Base-by-base conservation (phyloP, 2,329 filamentous ascomycete genomes). In the Fusarium brevicatenulatum region DNA sequence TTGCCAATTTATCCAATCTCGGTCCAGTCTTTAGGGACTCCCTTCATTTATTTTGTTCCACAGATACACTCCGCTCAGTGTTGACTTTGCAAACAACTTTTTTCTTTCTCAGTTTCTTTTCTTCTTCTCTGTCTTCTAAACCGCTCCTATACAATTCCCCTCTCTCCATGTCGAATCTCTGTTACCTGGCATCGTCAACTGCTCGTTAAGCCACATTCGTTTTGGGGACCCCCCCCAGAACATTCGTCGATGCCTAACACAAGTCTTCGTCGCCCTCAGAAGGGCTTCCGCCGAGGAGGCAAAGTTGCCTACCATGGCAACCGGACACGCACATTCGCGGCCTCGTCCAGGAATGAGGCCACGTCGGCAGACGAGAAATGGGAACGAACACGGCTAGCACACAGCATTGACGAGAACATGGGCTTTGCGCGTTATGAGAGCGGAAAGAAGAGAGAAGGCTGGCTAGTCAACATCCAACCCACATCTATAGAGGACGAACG, bases 391-490 rank as follows among this genome's bases (percentile, higher is more conserved):
- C 91, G 91, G 63, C 89, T 97, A 57, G 94, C 94, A 37, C 91
- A 97, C 83, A 90, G 88, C 78, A 98, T 99, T 80, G 97, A 99
- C 85, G 96, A 98, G 85, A 88, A 89, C 70, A 96, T 98, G 91
- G 97, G 96, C 59, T 99, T 99, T 81, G 88, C 91, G 39, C 92
- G 95, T 56, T 98, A 95, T 81, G 97, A 99, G 73, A 91, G 93
- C 37, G 96, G 93, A 80, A 94, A 92, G 83, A 87, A 85, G 76
- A 93, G 91, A 80, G 89, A 93, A 55, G 95, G 97, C 72, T 99
- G 96, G 96, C 89, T 99, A 8, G 94, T 95, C 76, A 99, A 98
- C 80, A 93, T 98, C 85, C 94, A 97, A 80, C 91, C 95, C 43
- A 98, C 96, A 0, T 90, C 91, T 18, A 88, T 99, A 86, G 87